Conservation (phyloP, 768 basidiomycete genomes). For the Mycena indigotica region DNA sequence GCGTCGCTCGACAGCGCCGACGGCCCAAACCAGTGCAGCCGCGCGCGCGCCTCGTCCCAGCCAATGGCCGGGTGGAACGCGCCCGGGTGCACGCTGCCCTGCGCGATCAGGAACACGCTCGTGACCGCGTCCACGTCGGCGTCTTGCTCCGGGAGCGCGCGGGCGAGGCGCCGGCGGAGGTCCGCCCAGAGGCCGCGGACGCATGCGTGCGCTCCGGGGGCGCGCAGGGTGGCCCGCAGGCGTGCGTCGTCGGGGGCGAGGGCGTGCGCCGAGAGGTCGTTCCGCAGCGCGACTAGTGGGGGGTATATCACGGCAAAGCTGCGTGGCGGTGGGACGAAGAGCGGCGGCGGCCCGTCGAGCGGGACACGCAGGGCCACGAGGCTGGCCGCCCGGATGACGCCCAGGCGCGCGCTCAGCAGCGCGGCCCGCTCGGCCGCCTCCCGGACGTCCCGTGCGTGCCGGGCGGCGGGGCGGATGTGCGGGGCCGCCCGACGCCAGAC, state of each 20-base stretch:
- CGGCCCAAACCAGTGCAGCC: not conserved
- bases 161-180: not conserved
- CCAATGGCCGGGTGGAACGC: not conserved
- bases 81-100: not conserved
- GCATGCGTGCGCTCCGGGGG: not conserved
- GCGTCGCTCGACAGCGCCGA: not conserved
- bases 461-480: not conserved
- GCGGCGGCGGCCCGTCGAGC: not conserved
- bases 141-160: not conserved
- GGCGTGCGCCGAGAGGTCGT: not conserved
- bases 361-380: constrained; percentile 1
- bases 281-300: not conserved
- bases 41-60: constrained; percentile 7
- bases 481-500: constrained; percentile 9
- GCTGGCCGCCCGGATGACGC: not conserved
- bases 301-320: not conserved
- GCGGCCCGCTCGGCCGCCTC: not conserved
- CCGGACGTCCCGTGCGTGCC: not conserved
- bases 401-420: not conserved
- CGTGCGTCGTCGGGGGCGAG: not conserved
- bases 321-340: constrained; percentile 2
- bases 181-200: not conserved
- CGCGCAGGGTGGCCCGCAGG: not conserved
- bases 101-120: constrained; percentile 3
- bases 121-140: not conserved